Base-by-base conservation (phyloP, 164 flowering plant species). In the Cinnamomum chago region DNA sequence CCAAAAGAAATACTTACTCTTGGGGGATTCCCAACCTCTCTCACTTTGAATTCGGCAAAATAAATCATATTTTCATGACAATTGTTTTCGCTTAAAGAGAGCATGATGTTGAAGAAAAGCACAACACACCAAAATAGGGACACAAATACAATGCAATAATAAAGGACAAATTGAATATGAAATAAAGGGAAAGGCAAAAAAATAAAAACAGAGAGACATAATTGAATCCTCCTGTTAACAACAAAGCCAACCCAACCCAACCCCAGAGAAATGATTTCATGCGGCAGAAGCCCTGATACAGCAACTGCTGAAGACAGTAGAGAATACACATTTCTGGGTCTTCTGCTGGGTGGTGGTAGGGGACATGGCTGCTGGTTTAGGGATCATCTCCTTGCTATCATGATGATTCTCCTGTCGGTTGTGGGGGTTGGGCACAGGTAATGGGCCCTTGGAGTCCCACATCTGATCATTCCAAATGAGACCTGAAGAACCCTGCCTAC, bases 401-500 rank as follows among this genome's bases (percentile, higher is more conserved):
- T 66, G 1, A 2, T 67, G 1, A 25, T 67, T 30, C 20, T 27
- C 35, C 47, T 5, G 40, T 30, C 9, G 11, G 10, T 28, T 40
- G 18, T 18, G 20, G 20, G n/a, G 11, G 20, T 15, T 35, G 18
- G 60, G 47, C 10, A 5, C n/a, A 18, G 40, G 14, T 13, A 30
- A 14, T 7, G 69, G 69, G n/a, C 47, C 47, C 6, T 27, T 27
- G 10, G 69, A 58, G 35, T 55, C 60, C 20, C 60, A 14, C 17
- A 85, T 60, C 75, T 79, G 84, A 78, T 91, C 93, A 65, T 91
- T 92, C 96, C 95, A 92, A 17, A 92, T 86, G 50, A 81, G 75
- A 1, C 97, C 97, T 9, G 97, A 92, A 6, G 95, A 92, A n/a
- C 97, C 97, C 70, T 85, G 88, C 50, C 97, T 86, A 71, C 97